Conservation (phyloP, 371 early-diverging fungal genomes). For the Lichtheimia ornata region DNA sequence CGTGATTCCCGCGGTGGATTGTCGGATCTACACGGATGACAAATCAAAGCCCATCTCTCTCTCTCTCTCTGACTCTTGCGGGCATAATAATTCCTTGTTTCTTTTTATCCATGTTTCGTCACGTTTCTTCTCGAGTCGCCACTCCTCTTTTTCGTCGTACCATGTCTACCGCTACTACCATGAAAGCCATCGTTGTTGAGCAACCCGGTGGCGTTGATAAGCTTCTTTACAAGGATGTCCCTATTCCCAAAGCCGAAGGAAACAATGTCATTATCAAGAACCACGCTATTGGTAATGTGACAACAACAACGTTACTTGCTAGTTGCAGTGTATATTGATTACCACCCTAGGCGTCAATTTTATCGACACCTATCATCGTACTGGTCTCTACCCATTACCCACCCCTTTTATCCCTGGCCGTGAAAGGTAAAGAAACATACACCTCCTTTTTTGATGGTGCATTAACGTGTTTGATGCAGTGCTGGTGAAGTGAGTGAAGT, state of each 20-base stretch:
- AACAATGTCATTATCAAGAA: constrained; percentile 81
- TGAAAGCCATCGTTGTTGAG: constrained; percentile 74
- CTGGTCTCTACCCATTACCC: constrained; percentile 77
- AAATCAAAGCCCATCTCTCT: too few species aligned
- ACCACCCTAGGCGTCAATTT: constrained; percentile 75
- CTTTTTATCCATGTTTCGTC: constrained; percentile 3
- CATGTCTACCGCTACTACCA: constrained; percentile 43
- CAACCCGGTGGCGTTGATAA: constrained; percentile 75
- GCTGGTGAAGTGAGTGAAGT: constrained; percentile 82
- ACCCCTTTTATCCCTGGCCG: constrained; percentile 78
- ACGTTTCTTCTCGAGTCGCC: neutral
- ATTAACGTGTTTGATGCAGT: constrained; percentile 19
- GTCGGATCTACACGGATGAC: too few species aligned
- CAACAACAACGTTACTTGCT: too few species aligned
- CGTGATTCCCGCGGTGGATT: too few species aligned
- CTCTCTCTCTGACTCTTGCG: too few species aligned
- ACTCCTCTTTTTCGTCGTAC: constrained; percentile 9
- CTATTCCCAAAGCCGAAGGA: constrained; percentile 44
- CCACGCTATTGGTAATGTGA: constrained; percentile 56
- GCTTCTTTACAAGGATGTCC: constrained; percentile 57
- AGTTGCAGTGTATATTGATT: neutral
- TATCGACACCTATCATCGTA: constrained; percentile 93
- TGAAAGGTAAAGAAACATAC: constrained; percentile 58
- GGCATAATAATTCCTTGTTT: neutral
- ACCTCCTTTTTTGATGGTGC: too few species aligned